phyloP scores from a whole-genome alignment of 2,329 filamentous ascomycete species.

The Xylariales sp. region DNA sequence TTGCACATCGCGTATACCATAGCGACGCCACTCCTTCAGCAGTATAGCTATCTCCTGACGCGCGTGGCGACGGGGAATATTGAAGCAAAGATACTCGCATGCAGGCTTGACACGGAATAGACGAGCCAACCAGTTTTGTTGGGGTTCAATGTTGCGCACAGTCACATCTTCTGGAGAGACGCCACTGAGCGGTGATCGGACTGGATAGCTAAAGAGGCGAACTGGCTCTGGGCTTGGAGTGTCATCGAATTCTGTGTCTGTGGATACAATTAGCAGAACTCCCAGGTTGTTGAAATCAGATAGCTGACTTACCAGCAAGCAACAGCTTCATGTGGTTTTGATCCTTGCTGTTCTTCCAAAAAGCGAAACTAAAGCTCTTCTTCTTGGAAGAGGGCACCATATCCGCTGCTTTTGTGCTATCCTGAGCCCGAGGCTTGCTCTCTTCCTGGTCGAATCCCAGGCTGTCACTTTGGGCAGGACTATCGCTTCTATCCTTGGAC shows the following conservation, averaged over 20 bases:
- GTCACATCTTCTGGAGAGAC: constrained; percentile 16
- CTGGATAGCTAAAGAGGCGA: constrained; percentile 14
- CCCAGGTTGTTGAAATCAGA: neutral
- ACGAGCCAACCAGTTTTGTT: constrained; percentile 83
- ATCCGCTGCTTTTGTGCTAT: constrained; percentile 15
- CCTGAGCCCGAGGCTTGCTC: constrained; percentile 14
- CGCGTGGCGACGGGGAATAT: constrained; percentile 65
- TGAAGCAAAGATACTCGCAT: constrained; percentile 69
- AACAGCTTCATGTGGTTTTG: constrained; percentile 35
- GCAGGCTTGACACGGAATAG: constrained; percentile 88
- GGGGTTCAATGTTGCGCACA: constrained; percentile 55
- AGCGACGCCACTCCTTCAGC: constrained; percentile 74
- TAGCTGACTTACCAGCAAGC: constrained; percentile 33
- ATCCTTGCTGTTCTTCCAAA: constrained; percentile 47
- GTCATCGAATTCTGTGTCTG: constrained; percentile 29
- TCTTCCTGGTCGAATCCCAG: too few species aligned
- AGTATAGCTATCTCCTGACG: constrained; percentile 73
- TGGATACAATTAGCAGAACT: constrained; percentile 10
- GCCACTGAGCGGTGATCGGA: constrained; percentile 12
- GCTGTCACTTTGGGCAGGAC: constrained; percentile 9
- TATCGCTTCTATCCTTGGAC: constrained; percentile 32
- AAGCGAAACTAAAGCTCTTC: constrained; percentile 46
- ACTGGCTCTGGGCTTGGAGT: constrained; percentile 17
- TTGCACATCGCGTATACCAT: constrained; percentile 75
- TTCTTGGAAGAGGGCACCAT: constrained; percentile 32